Base-by-base conservation (phyloP, 228 moss, liverwort and hornwort genomes). In the Sphagnum magellanicum region DNA sequence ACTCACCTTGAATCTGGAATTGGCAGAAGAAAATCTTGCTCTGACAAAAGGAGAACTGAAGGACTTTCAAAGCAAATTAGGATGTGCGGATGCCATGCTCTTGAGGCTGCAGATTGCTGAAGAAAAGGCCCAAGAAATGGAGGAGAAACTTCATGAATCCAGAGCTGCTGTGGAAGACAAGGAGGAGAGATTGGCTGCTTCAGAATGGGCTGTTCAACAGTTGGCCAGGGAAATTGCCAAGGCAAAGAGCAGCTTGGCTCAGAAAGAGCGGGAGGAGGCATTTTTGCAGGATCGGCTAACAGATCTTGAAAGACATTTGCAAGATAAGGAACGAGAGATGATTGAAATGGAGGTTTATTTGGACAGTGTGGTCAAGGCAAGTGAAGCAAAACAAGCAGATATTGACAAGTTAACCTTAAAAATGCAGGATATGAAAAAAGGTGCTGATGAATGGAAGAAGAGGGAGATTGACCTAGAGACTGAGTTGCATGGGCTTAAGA, bases 191-290 rank as follows among this genome's bases (percentile, higher is more conserved):
- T 68, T 88, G 49, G 77, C 67, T 49, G 85, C 86, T 14, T 89
- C 86, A 49, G 89, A 89, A 64, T 86, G 89, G 89, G 81, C 83
- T 51, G 85, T 89, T 50, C 89, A 89, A 63, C 85, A 81, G 61
- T 71, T 89, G 73, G 83, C 86, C 51, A 70, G 70, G 52, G 83
- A 83, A 59, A 71, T 89, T 13, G 67, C 73, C 6, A 89, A 86
- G 70, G 85, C 85, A 0, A 89, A 89, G 66, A 70, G 79, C 67
- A 80, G 74, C 61, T 72, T 85, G 63, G 60, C 53, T 61, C 70
- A 77, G 61, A 89, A 81, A 53, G 83, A 89, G 50, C 76, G 81
- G 50, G 83, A 86, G 60, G 89, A 85, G 66, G 79, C 77, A 12
- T 50, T 67, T 6, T 64, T 86, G 67, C 81, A 77, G 57, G 79